Conservation (phyloP, 2,329 filamentous ascomycete species). For the Trichoderma simmonsii region DNA sequence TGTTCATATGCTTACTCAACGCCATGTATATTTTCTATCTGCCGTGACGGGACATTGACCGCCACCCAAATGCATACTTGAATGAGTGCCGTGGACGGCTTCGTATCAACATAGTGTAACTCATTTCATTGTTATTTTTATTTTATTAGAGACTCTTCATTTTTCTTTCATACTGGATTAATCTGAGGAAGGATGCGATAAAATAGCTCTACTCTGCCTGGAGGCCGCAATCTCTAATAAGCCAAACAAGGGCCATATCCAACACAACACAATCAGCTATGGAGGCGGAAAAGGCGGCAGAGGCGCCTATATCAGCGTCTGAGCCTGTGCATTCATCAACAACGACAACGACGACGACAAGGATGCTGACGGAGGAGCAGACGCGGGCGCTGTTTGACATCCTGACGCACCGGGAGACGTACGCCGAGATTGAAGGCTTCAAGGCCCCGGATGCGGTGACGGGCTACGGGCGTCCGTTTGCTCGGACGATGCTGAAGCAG, state of each 20-base stretch:
- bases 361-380: slow-evolving; percentile 38
- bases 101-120: not conserved
- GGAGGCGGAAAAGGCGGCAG: not conserved
- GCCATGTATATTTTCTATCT: not conserved
- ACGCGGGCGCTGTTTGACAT: slow-evolving; percentile 57
- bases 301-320: not conserved
- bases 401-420: slow-evolving; percentile 57
- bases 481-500: slow-evolving; percentile 21
- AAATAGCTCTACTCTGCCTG: not conserved
- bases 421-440: slow-evolving; percentile 69
- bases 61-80: not conserved
- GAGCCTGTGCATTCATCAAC: not conserved
- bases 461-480: slow-evolving; percentile 69
- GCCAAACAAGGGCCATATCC: not conserved
- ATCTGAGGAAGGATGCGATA: not conserved
- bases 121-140: not conserved
- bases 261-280: not conserved
- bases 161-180: not conserved
- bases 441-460: slow-evolving; percentile 62
- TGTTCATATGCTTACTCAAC: not conserved
- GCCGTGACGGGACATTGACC: not conserved
- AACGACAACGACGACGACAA: not conserved
- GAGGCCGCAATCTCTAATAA: not conserved
- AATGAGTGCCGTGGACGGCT: not conserved
- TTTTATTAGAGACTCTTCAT: not conserved